phyloP scores from a whole-genome alignment of 768 basidiomycete genomes.

The Boletus insuetus region DNA sequence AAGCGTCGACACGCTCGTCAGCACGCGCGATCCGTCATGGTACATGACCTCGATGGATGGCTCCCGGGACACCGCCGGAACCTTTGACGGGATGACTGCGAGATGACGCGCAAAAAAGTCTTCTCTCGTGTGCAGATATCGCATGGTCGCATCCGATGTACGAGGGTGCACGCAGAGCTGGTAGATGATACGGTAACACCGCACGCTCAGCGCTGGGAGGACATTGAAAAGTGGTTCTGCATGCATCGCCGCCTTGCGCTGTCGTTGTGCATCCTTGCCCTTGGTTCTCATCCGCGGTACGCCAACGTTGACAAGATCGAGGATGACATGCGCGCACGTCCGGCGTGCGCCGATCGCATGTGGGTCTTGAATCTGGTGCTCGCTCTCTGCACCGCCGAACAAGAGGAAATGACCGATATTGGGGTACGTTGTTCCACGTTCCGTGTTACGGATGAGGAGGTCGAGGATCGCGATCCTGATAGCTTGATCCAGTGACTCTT shows the following conservation, averaged over 20 bases:
- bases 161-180: constrained; percentile 85
- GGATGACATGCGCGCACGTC: constrained; percentile 77
- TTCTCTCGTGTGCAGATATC: constrained; percentile 84
- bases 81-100: constrained; percentile 65
- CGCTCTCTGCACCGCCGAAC: constrained; percentile 60
- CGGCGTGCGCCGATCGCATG: constrained; percentile 65
- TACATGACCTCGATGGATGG: constrained; percentile 61
- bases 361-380: constrained; percentile 74
- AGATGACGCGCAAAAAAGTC: constrained; percentile 89
- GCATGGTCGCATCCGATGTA: constrained; percentile 77
- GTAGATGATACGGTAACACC: constrained; percentile 77
- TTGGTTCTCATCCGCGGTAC: constrained; percentile 55
- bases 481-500: constrained; percentile 57
- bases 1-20: constrained; percentile 65
- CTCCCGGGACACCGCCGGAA: constrained; percentile 48
- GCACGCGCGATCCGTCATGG: constrained; percentile 64
- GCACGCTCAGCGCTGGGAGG: constrained; percentile 79
- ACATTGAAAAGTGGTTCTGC: constrained; percentile 55
- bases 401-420: constrained; percentile 88
- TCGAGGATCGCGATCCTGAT: constrained; percentile 78
- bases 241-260: constrained; percentile 26
- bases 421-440: constrained; percentile 59
- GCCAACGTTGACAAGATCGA: constrained; percentile 73
- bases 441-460: constrained; percentile 75
- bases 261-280: constrained; percentile 37